Conservation (phyloP, 495 filamentous ascomycete genomes). For the Lasiosphaeria hispida region DNA sequence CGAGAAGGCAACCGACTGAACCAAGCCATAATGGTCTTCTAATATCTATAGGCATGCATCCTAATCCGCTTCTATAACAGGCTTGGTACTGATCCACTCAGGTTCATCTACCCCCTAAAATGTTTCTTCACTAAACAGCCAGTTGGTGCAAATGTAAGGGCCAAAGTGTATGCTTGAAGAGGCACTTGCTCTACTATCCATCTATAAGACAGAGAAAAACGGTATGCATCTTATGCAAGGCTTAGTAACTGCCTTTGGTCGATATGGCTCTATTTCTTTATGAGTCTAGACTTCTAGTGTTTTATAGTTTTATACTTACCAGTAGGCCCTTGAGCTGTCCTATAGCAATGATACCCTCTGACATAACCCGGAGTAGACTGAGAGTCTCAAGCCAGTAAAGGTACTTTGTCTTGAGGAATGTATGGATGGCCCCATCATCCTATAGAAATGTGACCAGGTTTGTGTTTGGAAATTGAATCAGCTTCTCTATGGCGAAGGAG, state of each 20-base stretch:
- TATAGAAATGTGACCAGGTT: too few relatives aligned
- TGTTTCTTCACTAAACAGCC: slow-evolving; percentile 15
- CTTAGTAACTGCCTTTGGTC: too few relatives aligned
- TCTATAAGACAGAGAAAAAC: slow-evolving; percentile 33
- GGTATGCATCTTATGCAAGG: slow-evolving; percentile 17
- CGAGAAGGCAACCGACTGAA: too few relatives aligned
- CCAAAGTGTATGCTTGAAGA: slow-evolving; percentile 17
- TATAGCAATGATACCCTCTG: slow-evolving; percentile 25
- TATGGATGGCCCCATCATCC: neutral
- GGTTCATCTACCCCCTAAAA: slow-evolving; percentile 11
- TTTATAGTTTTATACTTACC: slow-evolving; percentile 16
- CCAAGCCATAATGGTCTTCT: slow-evolving; percentile 20
- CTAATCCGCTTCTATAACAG: slow-evolving; percentile 10
- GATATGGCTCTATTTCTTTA: neutral
- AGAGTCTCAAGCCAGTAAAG: slow-evolving; percentile 29
- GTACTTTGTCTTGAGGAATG: slow-evolving; percentile 14
- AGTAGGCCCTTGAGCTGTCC: slow-evolving; percentile 16
- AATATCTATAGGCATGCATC: slow-evolving; percentile 6
- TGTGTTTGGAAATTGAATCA: slow-evolving; percentile 14
- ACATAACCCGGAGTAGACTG: slow-evolving; percentile 33
- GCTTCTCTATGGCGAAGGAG: neutral
- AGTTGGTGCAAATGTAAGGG: slow-evolving; percentile 18
- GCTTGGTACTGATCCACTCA: slow-evolving; percentile 22
- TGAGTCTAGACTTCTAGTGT: neutral
- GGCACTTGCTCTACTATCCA: too few relatives aligned